These are phyloP conservation scores for Beta corolliflora DNA, from an alignment of 179 eudicot species.

Conservation along the genomic window DNA sequence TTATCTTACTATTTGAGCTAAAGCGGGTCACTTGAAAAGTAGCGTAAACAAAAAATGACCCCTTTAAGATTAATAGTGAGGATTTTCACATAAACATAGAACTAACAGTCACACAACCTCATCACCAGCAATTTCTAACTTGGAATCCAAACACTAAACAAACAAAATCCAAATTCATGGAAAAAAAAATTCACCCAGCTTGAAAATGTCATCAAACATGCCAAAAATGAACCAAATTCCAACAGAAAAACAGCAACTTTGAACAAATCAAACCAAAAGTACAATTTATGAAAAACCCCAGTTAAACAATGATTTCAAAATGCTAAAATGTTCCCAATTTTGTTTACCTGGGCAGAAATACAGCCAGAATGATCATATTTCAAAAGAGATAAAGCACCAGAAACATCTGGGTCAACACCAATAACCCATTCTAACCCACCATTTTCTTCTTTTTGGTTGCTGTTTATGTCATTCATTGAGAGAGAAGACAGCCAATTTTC, in stretches of 20 bases:
- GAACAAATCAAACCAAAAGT: neutral
- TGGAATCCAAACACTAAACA: neutral
- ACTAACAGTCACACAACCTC: conserved; percentile 1
- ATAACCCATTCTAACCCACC: conserved; percentile 53
- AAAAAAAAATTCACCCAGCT: neutral
- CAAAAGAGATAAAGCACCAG: conserved; percentile 75
- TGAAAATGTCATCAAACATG: neutral
- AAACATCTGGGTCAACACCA: conserved; percentile 85
- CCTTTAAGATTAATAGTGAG: neutral
- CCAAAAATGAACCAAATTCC: neutral
- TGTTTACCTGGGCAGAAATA: conserved; percentile 55
- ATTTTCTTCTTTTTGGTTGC: conserved; percentile 10
- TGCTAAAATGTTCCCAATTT: neutral
- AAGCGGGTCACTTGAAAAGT: too few relatives aligned
- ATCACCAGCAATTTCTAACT: neutral
- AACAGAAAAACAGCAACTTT: neutral
- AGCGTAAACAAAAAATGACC: too few relatives aligned
- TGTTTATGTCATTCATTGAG: conserved; percentile 24
- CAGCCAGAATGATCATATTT: conserved; percentile 41
- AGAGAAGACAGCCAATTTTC: conserved; percentile 64
- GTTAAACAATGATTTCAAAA: neutral
- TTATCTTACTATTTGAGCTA: too few relatives aligned
- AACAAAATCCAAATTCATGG: neutral
- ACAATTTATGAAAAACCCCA: neutral
- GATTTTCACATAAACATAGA: neutral